These are phyloP conservation scores for Monosporascus cannonballus DNA, from an alignment of 2,329 filamentous ascomycete genomes.

Conservation along the genomic window DNA sequence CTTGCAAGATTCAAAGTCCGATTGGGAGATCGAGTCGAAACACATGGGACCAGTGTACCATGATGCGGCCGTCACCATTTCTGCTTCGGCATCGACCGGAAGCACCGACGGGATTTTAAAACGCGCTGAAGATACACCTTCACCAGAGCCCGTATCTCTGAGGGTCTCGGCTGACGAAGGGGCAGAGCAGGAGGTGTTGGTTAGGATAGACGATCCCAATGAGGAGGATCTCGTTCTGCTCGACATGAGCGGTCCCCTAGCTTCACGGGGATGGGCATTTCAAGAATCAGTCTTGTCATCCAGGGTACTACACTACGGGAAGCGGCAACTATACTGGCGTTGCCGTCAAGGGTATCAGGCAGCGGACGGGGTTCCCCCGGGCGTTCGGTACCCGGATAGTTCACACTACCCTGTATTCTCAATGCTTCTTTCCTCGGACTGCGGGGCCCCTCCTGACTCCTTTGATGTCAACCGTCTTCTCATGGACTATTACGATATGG, in stretches of 20 bases:
- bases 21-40: conserved; percentile 2
- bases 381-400: not conserved
- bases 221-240: not conserved
- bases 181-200: too few relatives aligned
- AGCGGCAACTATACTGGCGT: conserved; percentile 3
- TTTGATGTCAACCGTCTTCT: not conserved
- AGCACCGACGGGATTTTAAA: conserved; percentile 2
- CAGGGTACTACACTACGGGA: conserved; percentile 1
- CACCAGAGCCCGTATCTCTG: too few relatives aligned
- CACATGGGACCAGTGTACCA: conserved; percentile 1
- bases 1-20: conserved; percentile 2
- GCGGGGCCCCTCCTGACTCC: too few relatives aligned
- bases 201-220: too few relatives aligned
- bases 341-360: not conserved
- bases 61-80: conserved; percentile 1
- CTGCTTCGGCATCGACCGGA: not conserved
- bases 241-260: not conserved
- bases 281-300: conserved; percentile 3
- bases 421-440: too few relatives aligned
- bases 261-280: conserved; percentile 2
- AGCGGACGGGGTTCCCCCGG: not conserved
- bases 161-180: too few relatives aligned
- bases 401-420: too few relatives aligned
- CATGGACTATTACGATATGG: not conserved
- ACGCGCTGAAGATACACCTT: not conserved